Evolutionary conservation across 2,329 filamentous ascomycete genomes (phyloP).

Genomic region (Calonectria leucothoes): DNA sequence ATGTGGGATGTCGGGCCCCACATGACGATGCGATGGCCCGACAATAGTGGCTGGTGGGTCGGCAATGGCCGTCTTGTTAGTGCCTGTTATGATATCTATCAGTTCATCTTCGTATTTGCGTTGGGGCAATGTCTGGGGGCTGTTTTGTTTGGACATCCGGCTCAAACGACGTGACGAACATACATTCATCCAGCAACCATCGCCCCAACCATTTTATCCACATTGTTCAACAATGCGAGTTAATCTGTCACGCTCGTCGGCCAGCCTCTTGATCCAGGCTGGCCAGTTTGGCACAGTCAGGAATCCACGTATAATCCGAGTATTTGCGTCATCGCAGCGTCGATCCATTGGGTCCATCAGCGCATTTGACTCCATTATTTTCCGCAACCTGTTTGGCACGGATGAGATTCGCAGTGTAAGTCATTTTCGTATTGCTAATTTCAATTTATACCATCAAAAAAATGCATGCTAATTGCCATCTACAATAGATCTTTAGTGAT

Average conservation of each 20-base stretch:
- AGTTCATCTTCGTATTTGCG: background rate
- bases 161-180: background rate
- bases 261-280: background rate
- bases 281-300: background rate
- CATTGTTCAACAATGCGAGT: background rate
- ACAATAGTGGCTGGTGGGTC: background rate
- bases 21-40: background rate
- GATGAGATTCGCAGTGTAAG: slow-evolving; percentile 52
- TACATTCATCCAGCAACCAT: background rate
- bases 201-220: background rate
- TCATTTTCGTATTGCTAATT: background rate
- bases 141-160: background rate
- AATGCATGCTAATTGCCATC: background rate
- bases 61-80: background rate
- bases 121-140: no score
- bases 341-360: background rate
- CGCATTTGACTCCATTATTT: slow-evolving; percentile 61
- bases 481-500: background rate
- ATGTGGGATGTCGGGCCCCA: background rate
- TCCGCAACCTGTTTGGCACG: slow-evolving; percentile 64
- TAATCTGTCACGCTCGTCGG: background rate
- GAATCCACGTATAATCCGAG: background rate
- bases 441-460: background rate
- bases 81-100: background rate
- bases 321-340: background rate